A percentile compares a stretch with the other conserved stretches of the same genome.
These are phyloP conservation scores for Dendrobium officinale DNA, from an alignment of 106 monocot species.

Conservation along the genomic window DNA sequence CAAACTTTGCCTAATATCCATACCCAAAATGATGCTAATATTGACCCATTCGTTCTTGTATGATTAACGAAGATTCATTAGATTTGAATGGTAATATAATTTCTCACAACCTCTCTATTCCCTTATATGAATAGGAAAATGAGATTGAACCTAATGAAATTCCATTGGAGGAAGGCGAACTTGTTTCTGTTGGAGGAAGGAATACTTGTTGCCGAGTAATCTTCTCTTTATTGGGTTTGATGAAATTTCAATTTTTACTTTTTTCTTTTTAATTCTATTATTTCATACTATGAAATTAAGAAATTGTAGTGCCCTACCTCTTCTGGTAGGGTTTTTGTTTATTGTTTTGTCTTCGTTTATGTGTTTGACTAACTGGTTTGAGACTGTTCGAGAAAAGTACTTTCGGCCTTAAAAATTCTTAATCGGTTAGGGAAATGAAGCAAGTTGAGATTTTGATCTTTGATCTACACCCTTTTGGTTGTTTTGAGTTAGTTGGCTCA, in stretches of 20 bases:
- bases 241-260: neutral
- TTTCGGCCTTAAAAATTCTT: neutral
- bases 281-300: neutral
- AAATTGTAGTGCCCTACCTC: neutral
- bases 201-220: neutral
- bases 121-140: too few species aligned
- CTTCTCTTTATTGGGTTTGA: conserved; percentile 7
- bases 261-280: neutral
- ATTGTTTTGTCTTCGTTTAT: neutral
- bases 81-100: too few species aligned
- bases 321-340: neutral
- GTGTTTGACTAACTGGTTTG: neutral
- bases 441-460: neutral
- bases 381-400: neutral
- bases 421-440: conserved; percentile 1
- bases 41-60: too few species aligned
- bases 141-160: too few species aligned
- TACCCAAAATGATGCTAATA: too few species aligned
- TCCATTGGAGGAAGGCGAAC: too few species aligned
- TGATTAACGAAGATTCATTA: too few species aligned
- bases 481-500: neutral
- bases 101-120: too few species aligned
- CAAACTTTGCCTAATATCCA: too few species aligned
- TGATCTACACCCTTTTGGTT: neutral
- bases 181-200: neutral